A percentile compares a stretch with the other conserved stretches of the same genome.
These are phyloP conservation scores for Hymenoscyphus occultus DNA, from an alignment of 2,329 filamentous ascomycete genomes.

Conservation along the genomic window DNA sequence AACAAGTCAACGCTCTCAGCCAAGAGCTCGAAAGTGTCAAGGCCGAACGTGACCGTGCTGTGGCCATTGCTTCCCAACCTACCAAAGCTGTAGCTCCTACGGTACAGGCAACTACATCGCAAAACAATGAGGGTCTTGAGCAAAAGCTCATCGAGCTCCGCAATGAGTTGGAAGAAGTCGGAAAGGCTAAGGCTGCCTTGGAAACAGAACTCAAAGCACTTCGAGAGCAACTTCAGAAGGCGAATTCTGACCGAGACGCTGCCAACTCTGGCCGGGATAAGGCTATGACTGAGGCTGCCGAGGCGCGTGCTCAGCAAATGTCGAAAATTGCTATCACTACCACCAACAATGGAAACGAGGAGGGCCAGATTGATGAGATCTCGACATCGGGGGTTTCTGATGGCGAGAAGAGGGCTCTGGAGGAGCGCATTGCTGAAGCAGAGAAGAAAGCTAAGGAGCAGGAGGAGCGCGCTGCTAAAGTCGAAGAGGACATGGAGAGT, in stretches of 20 bases:
- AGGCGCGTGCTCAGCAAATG: constrained; percentile 41
- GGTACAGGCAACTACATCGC: constrained; percentile 47
- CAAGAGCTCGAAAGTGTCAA: constrained; percentile 43
- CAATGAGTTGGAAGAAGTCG: constrained; percentile 64
- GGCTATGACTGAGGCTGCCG: constrained; percentile 40
- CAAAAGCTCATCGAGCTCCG: constrained; percentile 48
- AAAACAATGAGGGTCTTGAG: constrained; percentile 50
- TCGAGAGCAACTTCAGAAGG: constrained; percentile 57
- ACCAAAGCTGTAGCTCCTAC: constrained; percentile 35
- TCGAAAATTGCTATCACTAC: constrained; percentile 26
- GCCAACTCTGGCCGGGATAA: constrained; percentile 61
- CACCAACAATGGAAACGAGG: constrained; percentile 48
- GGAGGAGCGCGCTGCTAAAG: constrained; percentile 54
- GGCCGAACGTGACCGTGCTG: constrained; percentile 46
- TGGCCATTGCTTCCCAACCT: constrained; percentile 26
- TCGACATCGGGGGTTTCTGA: constrained; percentile 44
- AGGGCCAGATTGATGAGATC: constrained; percentile 51
- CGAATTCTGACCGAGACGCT: constrained; percentile 54
- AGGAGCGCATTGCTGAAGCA: constrained; percentile 59
- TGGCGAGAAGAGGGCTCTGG: constrained; percentile 57
- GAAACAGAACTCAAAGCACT: constrained; percentile 59
- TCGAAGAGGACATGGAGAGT: constrained; percentile 59
- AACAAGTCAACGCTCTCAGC: constrained; percentile 39
- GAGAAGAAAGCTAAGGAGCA: constrained; percentile 62
- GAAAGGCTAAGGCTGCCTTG: constrained; percentile 65